Evolutionary conservation across 345 rosid genomes (phyloP).

Genomic region (Rhizophora mangle): DNA sequence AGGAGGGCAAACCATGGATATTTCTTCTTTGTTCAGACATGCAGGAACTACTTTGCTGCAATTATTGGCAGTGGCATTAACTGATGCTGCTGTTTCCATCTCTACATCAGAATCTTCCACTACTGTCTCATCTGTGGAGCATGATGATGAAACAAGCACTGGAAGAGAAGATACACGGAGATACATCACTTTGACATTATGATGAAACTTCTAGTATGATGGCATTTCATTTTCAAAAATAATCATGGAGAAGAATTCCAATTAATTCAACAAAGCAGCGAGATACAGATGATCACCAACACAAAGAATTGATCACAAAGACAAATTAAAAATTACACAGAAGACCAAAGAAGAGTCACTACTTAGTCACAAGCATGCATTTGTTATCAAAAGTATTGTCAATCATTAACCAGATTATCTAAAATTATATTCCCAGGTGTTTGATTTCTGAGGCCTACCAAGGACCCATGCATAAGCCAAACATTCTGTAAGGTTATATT

Average conservation of each 20-base stretch:
- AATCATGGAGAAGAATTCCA: background rate
- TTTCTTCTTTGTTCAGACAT: constrained; percentile 25
- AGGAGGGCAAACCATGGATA: constrained; percentile 9
- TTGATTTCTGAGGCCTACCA: too few relatives aligned
- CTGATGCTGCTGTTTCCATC: constrained; percentile 46
- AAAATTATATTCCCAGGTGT: too few relatives aligned
- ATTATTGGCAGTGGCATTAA: constrained; percentile 26
- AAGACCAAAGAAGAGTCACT: too few relatives aligned
- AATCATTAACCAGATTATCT: too few relatives aligned
- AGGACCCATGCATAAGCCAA: too few relatives aligned
- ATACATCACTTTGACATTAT: background rate
- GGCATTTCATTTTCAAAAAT: background rate
- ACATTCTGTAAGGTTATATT: too few relatives aligned
- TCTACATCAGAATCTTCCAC: constrained; percentile 91
- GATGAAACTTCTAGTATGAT: background rate
- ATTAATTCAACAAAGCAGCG: background rate
- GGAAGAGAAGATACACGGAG: constrained; percentile 22
- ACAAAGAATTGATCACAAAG: too few relatives aligned
- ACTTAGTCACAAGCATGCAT: too few relatives aligned
- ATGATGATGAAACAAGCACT: constrained; percentile 81
- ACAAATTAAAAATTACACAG: too few relatives aligned
- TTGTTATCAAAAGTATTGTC: too few relatives aligned
- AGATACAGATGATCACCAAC: too few relatives aligned
- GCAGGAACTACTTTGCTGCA: constrained; percentile 28
- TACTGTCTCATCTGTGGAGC: constrained; percentile 93